Percentiles rank a stretch among this genome's conserved stretches.
Evolutionary conservation across 2,329 filamentous ascomycete species (phyloP).

Genomic region (Ploettnerulaceae sp.): DNA sequence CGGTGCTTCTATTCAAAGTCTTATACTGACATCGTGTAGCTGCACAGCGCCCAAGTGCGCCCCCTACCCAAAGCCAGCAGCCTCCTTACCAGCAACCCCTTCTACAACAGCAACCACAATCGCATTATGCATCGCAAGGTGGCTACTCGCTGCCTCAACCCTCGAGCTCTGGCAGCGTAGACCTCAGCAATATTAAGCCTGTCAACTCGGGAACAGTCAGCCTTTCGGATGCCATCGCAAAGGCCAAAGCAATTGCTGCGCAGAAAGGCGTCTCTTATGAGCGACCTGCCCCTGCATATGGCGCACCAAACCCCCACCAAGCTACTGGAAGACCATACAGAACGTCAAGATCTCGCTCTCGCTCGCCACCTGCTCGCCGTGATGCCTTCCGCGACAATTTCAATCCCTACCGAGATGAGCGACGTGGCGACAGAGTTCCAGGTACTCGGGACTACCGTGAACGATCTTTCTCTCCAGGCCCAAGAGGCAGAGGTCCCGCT

Average conservation of each 20-base stretch:
- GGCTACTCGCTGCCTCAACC: conserved; percentile 46
- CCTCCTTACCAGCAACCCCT: conserved; percentile 37
- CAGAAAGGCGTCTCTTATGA: conserved; percentile 70
- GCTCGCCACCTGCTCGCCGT: conserved; percentile 64
- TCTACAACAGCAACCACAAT: conserved; percentile 41
- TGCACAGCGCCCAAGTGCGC: conserved; percentile 44
- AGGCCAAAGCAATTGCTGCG: conserved; percentile 75
- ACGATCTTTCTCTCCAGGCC: conserved; percentile 66
- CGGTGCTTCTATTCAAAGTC: background rate
- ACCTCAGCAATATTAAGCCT: conserved; percentile 75
- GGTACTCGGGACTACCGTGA: conserved; percentile 55
- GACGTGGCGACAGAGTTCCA: conserved; percentile 60
- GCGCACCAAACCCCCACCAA: conserved; percentile 41
- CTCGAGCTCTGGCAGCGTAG: conserved; percentile 68
- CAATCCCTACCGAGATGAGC: conserved; percentile 81
- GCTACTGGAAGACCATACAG: conserved; percentile 52
- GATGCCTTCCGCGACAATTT: conserved; percentile 70
- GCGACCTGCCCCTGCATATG: conserved; percentile 40
- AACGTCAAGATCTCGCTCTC: conserved; percentile 61
- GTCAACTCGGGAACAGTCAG: conserved; percentile 76
- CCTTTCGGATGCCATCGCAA: conserved; percentile 78
- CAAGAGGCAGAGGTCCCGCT: conserved; percentile 46
- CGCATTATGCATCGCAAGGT: conserved; percentile 37
- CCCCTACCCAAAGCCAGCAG: conserved; percentile 41
- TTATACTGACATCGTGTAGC: conserved; percentile 35